phyloP scores from a whole-genome alignment of 805 yeast species.

The Wickerhamiella qilinensis region DNA sequence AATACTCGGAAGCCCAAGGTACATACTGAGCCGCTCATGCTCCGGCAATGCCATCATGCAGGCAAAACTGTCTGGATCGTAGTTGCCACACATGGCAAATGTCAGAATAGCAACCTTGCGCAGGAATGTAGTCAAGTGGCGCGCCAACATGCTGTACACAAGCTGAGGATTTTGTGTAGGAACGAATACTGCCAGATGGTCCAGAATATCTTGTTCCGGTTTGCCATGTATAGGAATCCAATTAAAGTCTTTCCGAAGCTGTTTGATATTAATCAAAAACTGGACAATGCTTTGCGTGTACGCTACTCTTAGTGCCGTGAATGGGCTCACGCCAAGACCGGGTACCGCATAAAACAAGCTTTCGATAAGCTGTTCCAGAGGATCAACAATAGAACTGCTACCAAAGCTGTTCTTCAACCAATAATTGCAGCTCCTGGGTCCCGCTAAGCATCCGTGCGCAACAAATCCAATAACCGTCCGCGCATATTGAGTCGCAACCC shows the following conservation, averaged over 20 bases:
- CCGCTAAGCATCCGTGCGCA: not conserved
- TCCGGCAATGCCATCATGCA: constrained; percentile 12
- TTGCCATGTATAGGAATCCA: not conserved
- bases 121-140: constrained; percentile 10
- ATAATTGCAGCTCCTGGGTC: not conserved
- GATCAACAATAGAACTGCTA: not conserved
- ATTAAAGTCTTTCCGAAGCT: not conserved
- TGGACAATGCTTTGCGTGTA: not conserved
- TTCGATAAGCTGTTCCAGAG: constrained; percentile 1
- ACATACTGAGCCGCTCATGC: constrained; percentile 12
- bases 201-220: not conserved
- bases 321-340: not conserved
- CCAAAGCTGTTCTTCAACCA: not conserved
- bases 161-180: constrained; percentile 5
- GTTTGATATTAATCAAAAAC: not conserved
- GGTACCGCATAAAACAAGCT: not conserved
- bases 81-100: constrained; percentile 12
- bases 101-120: constrained; percentile 11
- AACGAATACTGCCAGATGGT: not conserved
- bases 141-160: constrained; percentile 5
- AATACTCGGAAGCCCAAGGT: constrained; percentile 13
- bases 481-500: constrained; percentile 11
- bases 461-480: constrained; percentile 9
- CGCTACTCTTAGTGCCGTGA: constrained; percentile 1
- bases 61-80: constrained; percentile 13